phyloP scores from a whole-genome alignment of 768 basidiomycete genomes.

The Mrakia hoshinonis region DNA sequence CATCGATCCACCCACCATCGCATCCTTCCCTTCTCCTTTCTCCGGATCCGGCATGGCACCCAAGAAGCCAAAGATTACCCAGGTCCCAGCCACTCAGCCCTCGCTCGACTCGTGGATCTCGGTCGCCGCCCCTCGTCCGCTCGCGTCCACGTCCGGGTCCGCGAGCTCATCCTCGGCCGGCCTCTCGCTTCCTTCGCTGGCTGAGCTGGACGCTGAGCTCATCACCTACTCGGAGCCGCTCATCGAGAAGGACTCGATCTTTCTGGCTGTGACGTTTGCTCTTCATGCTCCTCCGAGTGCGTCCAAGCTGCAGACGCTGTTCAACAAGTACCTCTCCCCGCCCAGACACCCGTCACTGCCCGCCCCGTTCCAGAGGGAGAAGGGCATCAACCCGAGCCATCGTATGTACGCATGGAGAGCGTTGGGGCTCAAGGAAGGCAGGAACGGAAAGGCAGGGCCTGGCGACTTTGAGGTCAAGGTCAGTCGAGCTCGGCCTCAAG shows the following conservation, averaged over 20 bases:
- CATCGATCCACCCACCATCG: background rate
- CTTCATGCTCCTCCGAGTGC: conserved; percentile 46
- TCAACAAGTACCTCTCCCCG: conserved; percentile 54
- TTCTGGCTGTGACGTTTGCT: conserved; percentile 56
- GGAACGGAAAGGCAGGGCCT: conserved; percentile 58
- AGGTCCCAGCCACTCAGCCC: conserved; percentile 6
- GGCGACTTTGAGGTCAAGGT: conserved; percentile 64
- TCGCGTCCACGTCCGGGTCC: background rate
- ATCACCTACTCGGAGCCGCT: conserved; percentile 65
- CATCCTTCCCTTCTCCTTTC: background rate
- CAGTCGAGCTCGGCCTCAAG: background rate
- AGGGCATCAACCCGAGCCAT: conserved; percentile 23
- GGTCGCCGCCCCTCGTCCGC: background rate
- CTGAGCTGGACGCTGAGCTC: conserved; percentile 44
- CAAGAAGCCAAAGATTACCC: background rate
- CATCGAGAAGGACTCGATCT: conserved; percentile 48
- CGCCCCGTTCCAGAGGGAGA: background rate
- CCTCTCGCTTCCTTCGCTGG: conserved; percentile 41
- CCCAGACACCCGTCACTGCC: conserved; percentile 48
- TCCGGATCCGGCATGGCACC: background rate
- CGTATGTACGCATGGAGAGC: conserved; percentile 66
- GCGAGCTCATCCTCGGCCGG: conserved; percentile 31
- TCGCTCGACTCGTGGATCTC: conserved; percentile 25
- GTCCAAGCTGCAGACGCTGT: conserved; percentile 52
- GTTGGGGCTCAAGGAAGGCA: conserved; percentile 60